These are phyloP conservation scores for Eucalyptus virginea DNA, from an alignment of 345 rosid species.

Conservation along the genomic window DNA sequence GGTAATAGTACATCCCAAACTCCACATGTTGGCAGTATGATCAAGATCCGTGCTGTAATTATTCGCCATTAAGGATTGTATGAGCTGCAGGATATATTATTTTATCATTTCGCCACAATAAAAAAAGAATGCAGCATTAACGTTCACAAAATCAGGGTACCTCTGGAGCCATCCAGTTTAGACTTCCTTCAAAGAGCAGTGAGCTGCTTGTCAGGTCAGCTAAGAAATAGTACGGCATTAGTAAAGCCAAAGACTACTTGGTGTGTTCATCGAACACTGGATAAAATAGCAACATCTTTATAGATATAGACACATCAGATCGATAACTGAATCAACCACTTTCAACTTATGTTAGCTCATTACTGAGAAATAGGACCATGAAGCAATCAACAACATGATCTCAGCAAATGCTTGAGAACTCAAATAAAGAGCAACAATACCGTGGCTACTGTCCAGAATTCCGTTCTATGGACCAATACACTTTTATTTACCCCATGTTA, in stretches of 20 bases:
- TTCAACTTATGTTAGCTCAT: too few species aligned
- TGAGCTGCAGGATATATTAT: constrained; percentile 37
- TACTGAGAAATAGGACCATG: background rate
- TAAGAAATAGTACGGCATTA: background rate
- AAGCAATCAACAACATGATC: background rate
- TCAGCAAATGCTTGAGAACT: background rate
- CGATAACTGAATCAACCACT: too few species aligned
- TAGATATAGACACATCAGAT: too few species aligned
- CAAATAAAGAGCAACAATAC: background rate
- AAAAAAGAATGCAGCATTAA: background rate
- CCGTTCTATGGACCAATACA: background rate
- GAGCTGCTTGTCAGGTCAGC: background rate
- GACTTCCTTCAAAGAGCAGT: background rate
- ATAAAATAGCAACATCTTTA: background rate
- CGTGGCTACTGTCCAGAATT: background rate
- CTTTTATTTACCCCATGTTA: too few species aligned
- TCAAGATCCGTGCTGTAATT: background rate
- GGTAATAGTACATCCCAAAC: constrained; percentile 12
- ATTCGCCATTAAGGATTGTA: background rate
- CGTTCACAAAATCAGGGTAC: background rate
- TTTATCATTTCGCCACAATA: constrained; percentile 75
- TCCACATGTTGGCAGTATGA: background rate
- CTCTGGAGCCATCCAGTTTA: background rate
- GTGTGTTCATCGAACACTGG: background rate
- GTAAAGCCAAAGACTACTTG: background rate